Conservation (phyloP, 148 eudicot species). For the Silene latifolia region DNA sequence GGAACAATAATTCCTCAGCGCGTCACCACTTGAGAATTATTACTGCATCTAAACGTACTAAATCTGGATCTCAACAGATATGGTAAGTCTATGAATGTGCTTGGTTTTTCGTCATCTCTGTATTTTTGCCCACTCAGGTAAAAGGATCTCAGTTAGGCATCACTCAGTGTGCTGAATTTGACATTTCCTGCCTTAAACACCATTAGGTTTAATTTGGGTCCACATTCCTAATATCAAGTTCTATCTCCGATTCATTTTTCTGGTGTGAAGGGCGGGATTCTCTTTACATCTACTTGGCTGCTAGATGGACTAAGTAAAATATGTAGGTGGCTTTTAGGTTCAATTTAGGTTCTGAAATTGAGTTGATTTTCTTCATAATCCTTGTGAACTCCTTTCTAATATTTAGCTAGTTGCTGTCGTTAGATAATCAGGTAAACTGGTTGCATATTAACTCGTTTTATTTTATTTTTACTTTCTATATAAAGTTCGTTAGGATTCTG, state of each 20-base stretch:
- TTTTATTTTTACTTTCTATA: neutral
- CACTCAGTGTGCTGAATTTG: neutral
- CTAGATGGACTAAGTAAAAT: neutral
- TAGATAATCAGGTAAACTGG: neutral
- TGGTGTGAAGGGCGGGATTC: neutral
- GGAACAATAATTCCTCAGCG: constrained; percentile 74
- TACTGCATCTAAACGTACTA: constrained; percentile 83
- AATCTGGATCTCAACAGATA: constrained; percentile 64
- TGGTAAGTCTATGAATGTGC: constrained; percentile 50
- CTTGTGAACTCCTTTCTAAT: neutral
- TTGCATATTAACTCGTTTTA: no score
- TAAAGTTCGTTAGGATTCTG: neutral
- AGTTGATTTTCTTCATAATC: neutral
- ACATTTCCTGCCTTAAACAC: neutral
- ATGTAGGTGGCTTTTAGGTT: neutral
- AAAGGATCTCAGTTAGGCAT: neutral
- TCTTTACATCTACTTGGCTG: neutral
- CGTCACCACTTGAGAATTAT: constrained; percentile 89
- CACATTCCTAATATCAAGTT: neutral
- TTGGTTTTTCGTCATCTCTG: neutral
- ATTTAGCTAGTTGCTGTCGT: neutral
- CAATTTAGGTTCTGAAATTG: neutral
- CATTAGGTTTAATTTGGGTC: constrained; percentile 1
- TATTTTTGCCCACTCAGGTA: constrained; percentile 9
- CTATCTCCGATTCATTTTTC: neutral